Evolutionary conservation across 1,284 basidiomycete species (phyloP).

Genomic region (Takashimella koratensis): DNA sequence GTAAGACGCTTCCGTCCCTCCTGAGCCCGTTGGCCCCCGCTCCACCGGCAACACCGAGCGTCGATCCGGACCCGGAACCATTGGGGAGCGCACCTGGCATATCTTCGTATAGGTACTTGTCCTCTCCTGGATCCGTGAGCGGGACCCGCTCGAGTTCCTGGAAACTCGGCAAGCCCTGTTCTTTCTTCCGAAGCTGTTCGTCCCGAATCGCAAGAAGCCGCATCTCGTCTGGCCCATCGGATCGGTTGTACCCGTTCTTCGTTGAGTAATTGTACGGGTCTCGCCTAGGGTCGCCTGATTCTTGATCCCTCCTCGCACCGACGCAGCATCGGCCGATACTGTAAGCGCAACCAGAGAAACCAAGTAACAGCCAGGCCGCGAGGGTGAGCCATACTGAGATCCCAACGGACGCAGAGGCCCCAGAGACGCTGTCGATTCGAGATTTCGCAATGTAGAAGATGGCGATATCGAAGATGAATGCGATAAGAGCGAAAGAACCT

Average conservation of each 20-base stretch:
- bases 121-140: conserved; percentile 28
- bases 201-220: conserved; percentile 33
- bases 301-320: conserved; percentile 21
- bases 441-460: conserved; percentile 79
- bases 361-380: conserved; percentile 73
- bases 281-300: conserved; percentile 19
- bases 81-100: conserved; percentile 3
- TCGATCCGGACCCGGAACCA: conserved; percentile 8
- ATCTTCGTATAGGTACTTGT: conserved; percentile 41
- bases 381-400: conserved; percentile 80
- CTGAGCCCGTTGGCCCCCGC: conserved; percentile 7
- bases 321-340: conserved; percentile 75
- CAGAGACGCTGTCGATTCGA: conserved; percentile 64
- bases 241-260: conserved; percentile 4
- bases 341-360: conserved; percentile 81
- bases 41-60: neutral
- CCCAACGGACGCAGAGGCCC: conserved; percentile 70
- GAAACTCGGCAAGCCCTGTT: conserved; percentile 40
- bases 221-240: conserved; percentile 26
- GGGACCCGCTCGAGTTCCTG: conserved; percentile 34
- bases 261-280: neutral
- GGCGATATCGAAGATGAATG: conserved; percentile 80
- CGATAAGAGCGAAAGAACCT: conserved; percentile 66
- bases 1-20: conserved; percentile 29
- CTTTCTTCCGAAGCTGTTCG: conserved; percentile 38